Evolutionary conservation across 495 filamentous ascomycete species (phyloP), one percentile per base, ranked within the genome.

Genomic region (Jackrogersella multiformis): DNA sequence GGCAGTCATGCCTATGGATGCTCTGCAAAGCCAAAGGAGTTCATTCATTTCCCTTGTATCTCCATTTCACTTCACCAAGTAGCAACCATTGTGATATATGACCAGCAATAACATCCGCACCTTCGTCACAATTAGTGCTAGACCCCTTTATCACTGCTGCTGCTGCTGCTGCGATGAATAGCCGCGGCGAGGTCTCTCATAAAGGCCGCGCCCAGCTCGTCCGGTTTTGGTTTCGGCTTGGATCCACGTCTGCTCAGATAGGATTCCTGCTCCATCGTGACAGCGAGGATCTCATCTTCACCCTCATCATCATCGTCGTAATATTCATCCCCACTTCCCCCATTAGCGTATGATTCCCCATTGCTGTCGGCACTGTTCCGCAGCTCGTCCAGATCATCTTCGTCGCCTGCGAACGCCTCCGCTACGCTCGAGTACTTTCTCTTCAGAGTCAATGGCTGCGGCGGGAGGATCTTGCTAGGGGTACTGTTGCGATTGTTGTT

Each of bases 371-470:
- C 38, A 8, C 46, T 24, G 7, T 28, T 38, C 12, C 46, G 30
- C 4, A 53, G 13, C 46, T 26, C 39, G 0, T 48, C 26, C 12
- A 34, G 20, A 15, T 61, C 35, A 2, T 67, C 64, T 13, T 72
- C 58, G n/a, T 67, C 77, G 13, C 72, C 78, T 35, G 74, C 72
- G 45, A 81, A 79, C 0, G 79, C 79, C 36, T 81, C 79, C 0
- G 73, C 70, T 16, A 80, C 77, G 55, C 66, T 80, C 5, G 73
- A 70, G 56, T 80, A 81, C 46, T 69, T 73, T 5, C 71, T 60
- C 24, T 69, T 68, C 6, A 61, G 39, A 21, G 73, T 9, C 2
- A 49, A 58, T 0, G 57, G 61, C 6, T 42, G 51, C 51, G 62
- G 32, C 7, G 69, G 42, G 24, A 16, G 20, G 1, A 23, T 54